A percentile compares a stretch with the other conserved stretches of the same genome.
These are phyloP conservation scores for Phytophthora uliginosa DNA, from an alignment of 352 stramenopile species.

Conservation along the genomic window DNA sequence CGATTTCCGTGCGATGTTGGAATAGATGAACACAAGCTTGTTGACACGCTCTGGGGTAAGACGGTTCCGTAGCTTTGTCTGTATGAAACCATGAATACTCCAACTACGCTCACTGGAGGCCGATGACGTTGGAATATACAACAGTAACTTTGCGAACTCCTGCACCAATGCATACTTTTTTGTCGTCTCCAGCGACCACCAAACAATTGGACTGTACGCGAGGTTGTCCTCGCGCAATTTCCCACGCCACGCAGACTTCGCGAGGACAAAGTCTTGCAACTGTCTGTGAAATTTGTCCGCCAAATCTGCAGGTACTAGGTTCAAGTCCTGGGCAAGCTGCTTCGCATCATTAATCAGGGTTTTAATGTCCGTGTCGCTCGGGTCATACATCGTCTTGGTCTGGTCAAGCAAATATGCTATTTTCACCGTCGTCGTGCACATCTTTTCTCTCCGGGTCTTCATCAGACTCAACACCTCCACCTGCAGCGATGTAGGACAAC, in stretches of 20 bases:
- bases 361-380: not conserved
- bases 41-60: conserved; percentile 23
- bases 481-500: not conserved
- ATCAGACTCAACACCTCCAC: not conserved
- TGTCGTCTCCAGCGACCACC: conserved; percentile 4
- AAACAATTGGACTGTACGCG: conserved; percentile 1
- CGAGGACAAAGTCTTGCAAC: conserved; percentile 4
- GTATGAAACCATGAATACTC: conserved; percentile 28
- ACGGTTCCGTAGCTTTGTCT: conserved; percentile 18
- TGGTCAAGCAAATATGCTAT: conserved; percentile 17
- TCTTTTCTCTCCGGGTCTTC: not conserved
- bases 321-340: not conserved
- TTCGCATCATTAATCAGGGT: not conserved
- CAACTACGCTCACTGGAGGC: conserved; percentile 33
- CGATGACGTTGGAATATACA: conserved; percentile 26
- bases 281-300: conserved; percentile 10
- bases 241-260: conserved; percentile 1
- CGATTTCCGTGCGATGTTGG: conserved; percentile 10
- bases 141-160: conserved; percentile 16
- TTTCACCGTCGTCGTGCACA: not conserved
- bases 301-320: not conserved
- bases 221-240: not conserved
- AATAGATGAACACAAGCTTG: conserved; percentile 32
- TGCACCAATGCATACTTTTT: conserved; percentile 1
- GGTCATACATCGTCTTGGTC: conserved; percentile 3